Evolutionary conservation across 208 protist species (phyloP).

Genomic region (Eutreptiella sp.): DNA sequence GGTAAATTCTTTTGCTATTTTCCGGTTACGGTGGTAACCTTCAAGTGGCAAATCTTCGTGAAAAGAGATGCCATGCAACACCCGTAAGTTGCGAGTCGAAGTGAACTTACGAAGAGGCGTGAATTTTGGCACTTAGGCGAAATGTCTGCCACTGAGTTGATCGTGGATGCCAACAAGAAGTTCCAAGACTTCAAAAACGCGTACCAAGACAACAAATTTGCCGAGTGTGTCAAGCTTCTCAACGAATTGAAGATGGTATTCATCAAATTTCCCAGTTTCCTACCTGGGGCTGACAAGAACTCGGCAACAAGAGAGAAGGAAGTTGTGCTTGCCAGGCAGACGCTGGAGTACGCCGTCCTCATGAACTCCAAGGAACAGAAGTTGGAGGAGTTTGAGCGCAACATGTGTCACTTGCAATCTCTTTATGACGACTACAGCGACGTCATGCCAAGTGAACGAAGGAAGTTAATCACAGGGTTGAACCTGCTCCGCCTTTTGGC

Average conservation of each 20-base stretch:
- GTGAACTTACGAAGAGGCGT: no score
- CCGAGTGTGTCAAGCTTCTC: slow-evolving; percentile 49
- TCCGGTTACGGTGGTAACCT: no score
- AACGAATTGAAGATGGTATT: slow-evolving; percentile 59
- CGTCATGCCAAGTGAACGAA: background rate
- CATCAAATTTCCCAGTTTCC: slow-evolving; percentile 74
- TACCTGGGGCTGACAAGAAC: slow-evolving; percentile 55
- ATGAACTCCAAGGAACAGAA: slow-evolving; percentile 64
- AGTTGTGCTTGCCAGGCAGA: slow-evolving; percentile 65
- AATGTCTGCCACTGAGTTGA: no score
- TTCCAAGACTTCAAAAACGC: no score
- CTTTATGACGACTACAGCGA: background rate
- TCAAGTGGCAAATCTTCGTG: no score
- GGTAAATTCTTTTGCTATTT: no score
- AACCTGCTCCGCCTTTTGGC: slow-evolving; percentile 78
- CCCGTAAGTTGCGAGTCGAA: no score
- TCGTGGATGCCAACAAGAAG: no score
- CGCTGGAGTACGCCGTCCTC: slow-evolving; percentile 70
- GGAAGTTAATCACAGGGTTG: slow-evolving; percentile 65
- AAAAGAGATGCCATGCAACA: no score
- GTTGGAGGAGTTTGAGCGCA: slow-evolving; percentile 63
- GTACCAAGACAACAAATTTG: no score
- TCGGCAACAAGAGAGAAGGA: slow-evolving; percentile 64
- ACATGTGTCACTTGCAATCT: slow-evolving; percentile 23
- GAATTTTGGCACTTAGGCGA: no score